These are phyloP conservation scores for Diutina sp. DNA, from an alignment of 1,139 yeast species.

Conservation along the genomic window DNA sequence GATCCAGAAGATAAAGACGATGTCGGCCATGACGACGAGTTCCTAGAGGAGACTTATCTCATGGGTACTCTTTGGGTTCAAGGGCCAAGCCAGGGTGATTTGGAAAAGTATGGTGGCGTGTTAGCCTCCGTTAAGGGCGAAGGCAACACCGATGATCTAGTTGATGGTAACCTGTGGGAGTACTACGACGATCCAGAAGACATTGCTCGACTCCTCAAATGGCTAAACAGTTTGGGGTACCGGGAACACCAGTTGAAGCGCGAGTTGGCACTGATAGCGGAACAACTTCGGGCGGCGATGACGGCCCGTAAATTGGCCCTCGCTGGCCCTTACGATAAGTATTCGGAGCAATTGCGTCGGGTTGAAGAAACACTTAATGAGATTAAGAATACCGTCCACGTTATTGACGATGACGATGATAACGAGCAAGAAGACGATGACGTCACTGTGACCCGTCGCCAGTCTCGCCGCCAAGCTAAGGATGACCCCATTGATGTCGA, in stretches of 20 bases:
- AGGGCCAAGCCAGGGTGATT: constrained; percentile 71
- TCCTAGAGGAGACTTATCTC: constrained; percentile 47
- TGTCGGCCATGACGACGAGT: constrained; percentile 26
- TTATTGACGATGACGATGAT: constrained; percentile 9
- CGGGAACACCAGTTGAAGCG: constrained; percentile 59
- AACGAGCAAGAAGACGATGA: background rate
- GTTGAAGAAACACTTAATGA: constrained; percentile 17
- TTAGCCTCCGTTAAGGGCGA: constrained; percentile 40
- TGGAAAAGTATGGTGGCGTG: constrained; percentile 18
- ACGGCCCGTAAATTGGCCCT: constrained; percentile 44
- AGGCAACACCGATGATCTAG: constrained; percentile 32
- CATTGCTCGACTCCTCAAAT: constrained; percentile 39
- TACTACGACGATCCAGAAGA: constrained; percentile 53
- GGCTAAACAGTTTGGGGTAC: constrained; percentile 69
- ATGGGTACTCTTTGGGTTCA: constrained; percentile 92
- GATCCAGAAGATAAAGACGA: constrained; percentile 20
- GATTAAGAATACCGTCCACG: constrained; percentile 17
- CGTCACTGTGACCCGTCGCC: background rate
- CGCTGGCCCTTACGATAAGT: constrained; percentile 16
- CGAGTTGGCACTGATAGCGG: constrained; percentile 44
- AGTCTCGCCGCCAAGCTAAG: background rate
- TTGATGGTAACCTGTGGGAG: constrained; percentile 52
- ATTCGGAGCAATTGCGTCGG: constrained; percentile 28
- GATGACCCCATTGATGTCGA: background rate
- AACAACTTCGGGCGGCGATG: constrained; percentile 44